A percentile compares a stretch with the other conserved stretches of the same genome.
phyloP scores from a whole-genome alignment of 441 rosid genomes.

The California macrophylla region DNA sequence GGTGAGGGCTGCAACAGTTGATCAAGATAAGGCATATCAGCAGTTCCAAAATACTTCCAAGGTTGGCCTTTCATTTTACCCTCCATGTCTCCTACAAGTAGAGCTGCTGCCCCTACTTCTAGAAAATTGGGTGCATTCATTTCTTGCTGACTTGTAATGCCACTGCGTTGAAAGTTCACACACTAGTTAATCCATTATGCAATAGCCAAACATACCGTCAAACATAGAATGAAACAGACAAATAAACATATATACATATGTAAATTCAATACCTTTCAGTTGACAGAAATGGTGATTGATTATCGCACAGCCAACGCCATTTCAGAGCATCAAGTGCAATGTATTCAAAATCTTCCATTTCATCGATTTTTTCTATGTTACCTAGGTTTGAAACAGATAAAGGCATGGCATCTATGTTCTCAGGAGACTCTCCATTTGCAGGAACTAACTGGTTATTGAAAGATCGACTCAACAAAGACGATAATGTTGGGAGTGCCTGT shows the following conservation, averaged over 20 bases:
- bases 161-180: conserved; percentile 39
- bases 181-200: conserved; percentile 13
- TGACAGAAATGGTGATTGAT: conserved; percentile 39
- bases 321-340: conserved; percentile 71
- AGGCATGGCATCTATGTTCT: conserved; percentile 49
- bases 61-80: conserved; percentile 85
- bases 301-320: conserved; percentile 88
- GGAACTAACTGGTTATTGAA: conserved; percentile 73
- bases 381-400: conserved; percentile 57
- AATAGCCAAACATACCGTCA: conserved; percentile 3
- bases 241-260: background rate
- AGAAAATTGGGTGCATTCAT: conserved; percentile 60
- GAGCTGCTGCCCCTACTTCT: conserved; percentile 96
- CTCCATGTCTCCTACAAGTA: conserved; percentile 91
- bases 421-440: conserved; percentile 56
- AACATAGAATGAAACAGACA: background rate
- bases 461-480: conserved; percentile 79
- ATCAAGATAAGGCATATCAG: conserved; percentile 90
- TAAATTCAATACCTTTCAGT: conserved; percentile 55
- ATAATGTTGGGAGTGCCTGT: conserved; percentile 62
- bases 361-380: conserved; percentile 49
- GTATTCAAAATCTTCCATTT: conserved; percentile 54
- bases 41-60: conserved; percentile 85
- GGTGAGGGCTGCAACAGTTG: conserved; percentile 90
- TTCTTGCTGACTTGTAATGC: conserved; percentile 50